phyloP scores from a whole-genome alignment of 768 basidiomycete genomes.

The Pisolithus tinctorius region DNA sequence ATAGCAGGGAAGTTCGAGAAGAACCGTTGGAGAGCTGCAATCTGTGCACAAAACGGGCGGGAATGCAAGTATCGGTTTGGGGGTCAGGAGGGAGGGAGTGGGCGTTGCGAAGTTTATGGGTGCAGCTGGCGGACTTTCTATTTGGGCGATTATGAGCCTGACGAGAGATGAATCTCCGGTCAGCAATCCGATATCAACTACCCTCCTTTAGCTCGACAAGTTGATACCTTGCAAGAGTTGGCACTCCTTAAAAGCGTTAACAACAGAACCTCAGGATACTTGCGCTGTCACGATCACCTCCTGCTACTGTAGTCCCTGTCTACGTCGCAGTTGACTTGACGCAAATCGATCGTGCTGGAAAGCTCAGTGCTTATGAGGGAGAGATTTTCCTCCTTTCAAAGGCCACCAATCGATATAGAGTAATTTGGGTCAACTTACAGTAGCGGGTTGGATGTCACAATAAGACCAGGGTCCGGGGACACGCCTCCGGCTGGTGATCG shows the following conservation, averaged over 20 bases:
- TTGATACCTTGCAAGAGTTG: not conserved
- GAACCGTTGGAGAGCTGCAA: not conserved
- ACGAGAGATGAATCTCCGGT: slow-evolving; percentile 4
- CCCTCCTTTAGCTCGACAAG: not conserved
- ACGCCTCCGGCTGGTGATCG: slow-evolving; percentile 1
- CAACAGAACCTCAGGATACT: not conserved
- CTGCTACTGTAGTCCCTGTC: not conserved
- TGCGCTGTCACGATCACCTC: not conserved
- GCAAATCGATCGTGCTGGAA: not conserved
- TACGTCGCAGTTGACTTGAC: not conserved
- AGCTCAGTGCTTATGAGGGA: not conserved
- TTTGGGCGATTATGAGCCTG: slow-evolving; percentile 5
- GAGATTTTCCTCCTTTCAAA: not conserved
- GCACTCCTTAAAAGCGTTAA: not conserved
- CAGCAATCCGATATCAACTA: not conserved
- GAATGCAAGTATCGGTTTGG: slow-evolving; percentile 3
- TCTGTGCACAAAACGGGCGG: slow-evolving; percentile 3
- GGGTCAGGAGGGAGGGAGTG: slow-evolving; percentile 1
- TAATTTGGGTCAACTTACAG: not conserved
- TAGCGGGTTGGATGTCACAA: not conserved
- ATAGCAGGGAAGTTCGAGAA: not conserved
- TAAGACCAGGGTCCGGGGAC: not conserved
- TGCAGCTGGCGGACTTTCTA: slow-evolving; percentile 11
- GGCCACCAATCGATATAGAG: not conserved
- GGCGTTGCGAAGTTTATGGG: slow-evolving; percentile 11